A percentile compares a stretch with the other conserved stretches of the same genome.
phyloP scores from a whole-genome alignment of 768 basidiomycete genomes.

The Termitomyces sp. region DNA sequence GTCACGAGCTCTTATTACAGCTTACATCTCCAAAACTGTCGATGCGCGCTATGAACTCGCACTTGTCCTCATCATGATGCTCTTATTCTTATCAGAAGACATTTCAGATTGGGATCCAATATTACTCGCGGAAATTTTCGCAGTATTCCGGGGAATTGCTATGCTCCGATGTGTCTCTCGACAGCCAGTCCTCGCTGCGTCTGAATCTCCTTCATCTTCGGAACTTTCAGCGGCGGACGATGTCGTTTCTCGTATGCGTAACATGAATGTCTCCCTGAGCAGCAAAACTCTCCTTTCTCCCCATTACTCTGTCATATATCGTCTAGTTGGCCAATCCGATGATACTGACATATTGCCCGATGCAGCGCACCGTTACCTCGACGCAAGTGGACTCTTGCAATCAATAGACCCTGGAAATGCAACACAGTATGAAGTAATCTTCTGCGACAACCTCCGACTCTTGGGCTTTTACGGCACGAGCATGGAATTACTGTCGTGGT shows the following conservation, averaged over 20 bases:
- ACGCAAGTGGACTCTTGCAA: constrained; percentile 58
- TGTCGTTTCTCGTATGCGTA: constrained; percentile 61
- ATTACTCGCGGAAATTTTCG: constrained; percentile 67
- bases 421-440: constrained; percentile 60
- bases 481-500: constrained; percentile 64
- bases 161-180: constrained; percentile 58
- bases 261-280: constrained; percentile 63
- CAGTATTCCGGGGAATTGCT: constrained; percentile 72
- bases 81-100: constrained; percentile 68
- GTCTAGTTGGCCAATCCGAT: constrained; percentile 49
- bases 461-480: constrained; percentile 59
- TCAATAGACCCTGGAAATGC: constrained; percentile 64
- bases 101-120: constrained; percentile 59
- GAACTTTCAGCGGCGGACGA: constrained; percentile 39
- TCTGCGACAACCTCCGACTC: constrained; percentile 64
- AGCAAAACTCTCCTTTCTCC: constrained; percentile 39
- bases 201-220: constrained; percentile 12
- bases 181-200: constrained; percentile 44
- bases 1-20: constrained; percentile 54
- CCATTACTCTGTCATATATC: constrained; percentile 58
- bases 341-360: constrained; percentile 44
- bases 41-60: constrained; percentile 74
- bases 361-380: constrained; percentile 67
- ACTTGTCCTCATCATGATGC: constrained; percentile 54
- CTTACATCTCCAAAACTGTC: constrained; percentile 57